Base-by-base conservation (phyloP, 306 rosid genomes). In the Cucurbita argyrosperma region DNA sequence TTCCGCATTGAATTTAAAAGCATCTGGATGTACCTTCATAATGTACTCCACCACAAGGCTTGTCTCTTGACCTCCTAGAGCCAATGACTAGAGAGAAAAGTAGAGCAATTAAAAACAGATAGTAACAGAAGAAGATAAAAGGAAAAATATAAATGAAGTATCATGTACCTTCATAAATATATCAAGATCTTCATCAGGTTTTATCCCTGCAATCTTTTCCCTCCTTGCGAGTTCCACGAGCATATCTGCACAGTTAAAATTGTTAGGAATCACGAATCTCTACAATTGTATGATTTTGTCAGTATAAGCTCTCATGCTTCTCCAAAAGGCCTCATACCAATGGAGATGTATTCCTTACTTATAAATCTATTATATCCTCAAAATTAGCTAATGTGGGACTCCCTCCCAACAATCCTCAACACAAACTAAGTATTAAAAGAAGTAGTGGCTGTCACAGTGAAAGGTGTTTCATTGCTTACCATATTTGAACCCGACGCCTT, bases 171-270 rank as follows among this genome's bases (percentile, higher is more conserved):
- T 95, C 96, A 95, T 89, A 85, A 95, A 91, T 83, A 95, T 76
- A 81, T 95, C 99, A 76, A 95, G 99, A 86, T 95, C 99, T 79
- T 83, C 91, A 74, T 95, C 96, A 4, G 99, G 99, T 81, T 89
- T 95, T 82, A 95, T 91, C 79, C 97, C 97, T 12, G 84, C 80
- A 77, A 86, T 81, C 84, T 95, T 95, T 81, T 95, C 99, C 84
- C 99, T 91, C 87, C 99, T 85, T 60, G 99, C 92, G 60, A 95
- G 99, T 75, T 95, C 99, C 81, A 91, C 30, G 74, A 95, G 76
- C 99, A 95, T 91, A 77, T 95, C 99, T 95, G 83, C 59, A 66
- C 78, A 62, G 78, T 50, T 79, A 56, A 30, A 30, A 30, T 30
- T 2, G 35, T 30, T 30, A 30, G 4, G 35, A 30, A 30, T 30